Evolutionary conservation across 306 rosid species (phyloP).

Genomic region (Cucumis melo): DNA sequence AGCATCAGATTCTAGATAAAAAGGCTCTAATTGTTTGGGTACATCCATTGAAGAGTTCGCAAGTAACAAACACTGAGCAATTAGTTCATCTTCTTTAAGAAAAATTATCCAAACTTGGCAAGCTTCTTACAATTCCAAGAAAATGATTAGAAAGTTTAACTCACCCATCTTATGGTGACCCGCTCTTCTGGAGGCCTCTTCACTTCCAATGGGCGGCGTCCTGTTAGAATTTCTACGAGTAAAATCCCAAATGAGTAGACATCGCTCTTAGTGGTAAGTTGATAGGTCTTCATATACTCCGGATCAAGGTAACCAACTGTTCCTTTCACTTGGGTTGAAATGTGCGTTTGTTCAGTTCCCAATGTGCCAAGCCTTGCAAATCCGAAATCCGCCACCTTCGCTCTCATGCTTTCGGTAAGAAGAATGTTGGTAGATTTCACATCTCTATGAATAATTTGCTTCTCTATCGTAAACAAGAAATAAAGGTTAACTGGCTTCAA

Average conservation of each 20-base stretch:
- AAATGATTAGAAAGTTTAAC: conserved; percentile 15
- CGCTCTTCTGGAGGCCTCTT: conserved; percentile 57
- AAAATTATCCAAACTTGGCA: background rate
- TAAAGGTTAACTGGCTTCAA: background rate
- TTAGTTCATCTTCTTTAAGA: background rate
- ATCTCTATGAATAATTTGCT: conserved; percentile 87
- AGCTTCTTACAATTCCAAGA: background rate
- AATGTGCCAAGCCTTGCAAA: conserved; percentile 87
- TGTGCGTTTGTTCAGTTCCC: conserved; percentile 63
- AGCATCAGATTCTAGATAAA: background rate
- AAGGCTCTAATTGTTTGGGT: background rate
- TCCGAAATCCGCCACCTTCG: conserved; percentile 96
- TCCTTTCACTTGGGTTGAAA: conserved; percentile 97
- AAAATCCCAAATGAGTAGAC: conserved; percentile 92
- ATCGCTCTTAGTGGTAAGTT: conserved; percentile 89
- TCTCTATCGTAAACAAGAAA: conserved; percentile 44
- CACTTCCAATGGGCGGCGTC: conserved; percentile 89
- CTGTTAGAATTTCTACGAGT: conserved; percentile 70
- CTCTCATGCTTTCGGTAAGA: conserved; percentile 92
- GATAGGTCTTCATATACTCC: conserved; percentile 90
- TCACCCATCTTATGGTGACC: conserved; percentile 90
- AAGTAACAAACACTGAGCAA: background rate
- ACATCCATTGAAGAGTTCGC: background rate
- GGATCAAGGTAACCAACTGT: conserved; percentile 99
- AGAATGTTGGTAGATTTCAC: conserved; percentile 97